Evolutionary conservation across 1,284 basidiomycete species (phyloP), one percentile per base, ranked within the genome.

Genomic region (Heterobasidion occidentale): DNA sequence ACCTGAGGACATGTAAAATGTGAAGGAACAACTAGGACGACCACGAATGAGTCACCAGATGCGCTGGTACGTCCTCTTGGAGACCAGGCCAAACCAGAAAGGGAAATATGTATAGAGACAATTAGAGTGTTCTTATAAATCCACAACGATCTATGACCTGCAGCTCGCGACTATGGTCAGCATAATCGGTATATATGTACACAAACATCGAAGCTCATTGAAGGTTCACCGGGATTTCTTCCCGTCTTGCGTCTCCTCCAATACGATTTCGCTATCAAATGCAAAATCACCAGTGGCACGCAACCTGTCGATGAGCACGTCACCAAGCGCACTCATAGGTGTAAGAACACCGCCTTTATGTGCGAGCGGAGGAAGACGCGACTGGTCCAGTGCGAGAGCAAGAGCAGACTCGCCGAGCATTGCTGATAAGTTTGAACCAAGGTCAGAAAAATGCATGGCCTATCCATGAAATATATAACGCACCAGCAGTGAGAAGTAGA

Each of bases 381-480:
- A 70, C 4, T 75, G 72, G 3, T 81, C 74, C 1, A 87, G 74
- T 36, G 86, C 69, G 50, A 92, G 74, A 7, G 79, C 77, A 8
- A 94, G 76, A 0, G 89, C 92, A 12, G 80, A 80, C 73, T 95
- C 92, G 3, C 82, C 74, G 33, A 92, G 76, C 76, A 94, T 81
- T 46, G 82, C 90, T 90, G 60, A 14, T 14, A 42, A 54, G 53
- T 36, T 58, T 44, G 27, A 45, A 38, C n/a, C 42, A 33, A 38
- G 54, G n/a, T 12, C 20, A 20, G 35, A 20, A 17, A n/a, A 46
- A 50, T 36, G 36, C 6, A 45, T 4, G 12, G 42, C 14, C 20
- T 27, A 48, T 20, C 20, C 20, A 52, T 12, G 46, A 36, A 19
- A 51, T 36, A n/a, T 42, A 4, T 34, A n/a, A 68, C 78, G 52